Evolutionary conservation across 129 eudicot genomes (phyloP).

Genomic region (Lactuca sativa): DNA sequence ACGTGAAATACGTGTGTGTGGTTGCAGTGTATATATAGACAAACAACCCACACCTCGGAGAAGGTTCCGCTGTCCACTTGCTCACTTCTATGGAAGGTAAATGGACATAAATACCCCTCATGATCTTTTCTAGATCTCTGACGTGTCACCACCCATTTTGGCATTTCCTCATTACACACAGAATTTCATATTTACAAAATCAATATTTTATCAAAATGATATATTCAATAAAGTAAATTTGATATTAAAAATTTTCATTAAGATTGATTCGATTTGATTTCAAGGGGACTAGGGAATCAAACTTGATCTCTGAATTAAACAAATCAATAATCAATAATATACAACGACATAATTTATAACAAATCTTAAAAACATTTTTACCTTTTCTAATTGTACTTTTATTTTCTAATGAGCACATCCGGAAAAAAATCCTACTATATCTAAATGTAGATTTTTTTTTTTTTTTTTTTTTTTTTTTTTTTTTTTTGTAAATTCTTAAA

Average conservation of each 20-base stretch:
- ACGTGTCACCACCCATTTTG: conserved; percentile 20
- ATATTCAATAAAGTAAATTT: too few relatives aligned
- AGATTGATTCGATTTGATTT: neutral
- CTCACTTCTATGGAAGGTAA: neutral
- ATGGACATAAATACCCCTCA: conserved; percentile 2
- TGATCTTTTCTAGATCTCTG: conserved; percentile 10
- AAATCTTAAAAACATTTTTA: too few relatives aligned
- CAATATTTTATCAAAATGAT: too few relatives aligned
- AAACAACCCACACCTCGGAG: conserved; percentile 26
- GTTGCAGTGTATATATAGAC: conserved; percentile 35
- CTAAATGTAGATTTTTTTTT: too few relatives aligned
- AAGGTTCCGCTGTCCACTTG: conserved; percentile 29
- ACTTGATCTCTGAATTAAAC: neutral
- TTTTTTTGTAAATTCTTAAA: too few relatives aligned
- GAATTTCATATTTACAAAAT: neutral
- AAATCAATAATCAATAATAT: too few relatives aligned
- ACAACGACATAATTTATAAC: neutral
- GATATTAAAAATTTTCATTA: neutral
- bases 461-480: too few relatives aligned
- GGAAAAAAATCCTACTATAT: too few relatives aligned
- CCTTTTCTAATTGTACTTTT: too few relatives aligned
- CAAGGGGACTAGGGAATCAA: neutral
- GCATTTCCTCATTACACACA: conserved; percentile 6
- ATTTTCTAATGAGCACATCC: too few relatives aligned
- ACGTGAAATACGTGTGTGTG: conserved; percentile 17